Evolutionary conservation across 352 stramenopile genomes (phyloP).

Genomic region (Plasmopara halstedii): DNA sequence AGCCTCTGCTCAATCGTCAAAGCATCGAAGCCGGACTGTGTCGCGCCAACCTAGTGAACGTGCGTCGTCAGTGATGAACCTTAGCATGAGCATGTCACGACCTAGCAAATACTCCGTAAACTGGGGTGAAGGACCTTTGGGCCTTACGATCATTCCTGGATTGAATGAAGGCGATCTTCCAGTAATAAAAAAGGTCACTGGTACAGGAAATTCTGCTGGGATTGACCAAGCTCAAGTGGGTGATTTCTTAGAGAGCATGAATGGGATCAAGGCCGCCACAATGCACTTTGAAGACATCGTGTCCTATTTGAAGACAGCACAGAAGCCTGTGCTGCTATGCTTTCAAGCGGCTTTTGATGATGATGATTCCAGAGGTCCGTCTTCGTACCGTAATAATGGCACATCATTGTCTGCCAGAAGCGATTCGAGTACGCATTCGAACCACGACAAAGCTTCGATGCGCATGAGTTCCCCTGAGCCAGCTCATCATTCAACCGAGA

Average conservation of each 20-base stretch:
- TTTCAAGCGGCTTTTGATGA: constrained; percentile 50
- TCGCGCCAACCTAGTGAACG: constrained; percentile 21
- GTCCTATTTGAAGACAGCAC: constrained; percentile 68
- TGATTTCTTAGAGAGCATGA: constrained; percentile 79
- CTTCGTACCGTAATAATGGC: constrained; percentile 25
- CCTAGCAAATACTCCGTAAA: constrained; percentile 66
- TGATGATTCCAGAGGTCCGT: constrained; percentile 18
- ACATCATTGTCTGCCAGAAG: constrained; percentile 23
- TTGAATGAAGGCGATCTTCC: constrained; percentile 69
- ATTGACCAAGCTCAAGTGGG: constrained; percentile 80
- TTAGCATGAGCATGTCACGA: constrained; percentile 47
- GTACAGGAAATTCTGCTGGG: constrained; percentile 64
- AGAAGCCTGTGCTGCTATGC: constrained; percentile 65
- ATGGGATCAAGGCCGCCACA: constrained; percentile 47
- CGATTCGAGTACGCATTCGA: constrained; percentile 16
- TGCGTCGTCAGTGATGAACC: constrained; percentile 28
- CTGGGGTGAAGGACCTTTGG: constrained; percentile 73
- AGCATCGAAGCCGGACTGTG: constrained; percentile 17
- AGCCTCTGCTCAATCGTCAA: constrained; percentile 4
- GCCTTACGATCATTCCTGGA: constrained; percentile 80
- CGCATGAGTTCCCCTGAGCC: constrained; percentile 14
- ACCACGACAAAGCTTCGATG: constrained; percentile 20
- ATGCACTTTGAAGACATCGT: constrained; percentile 84
- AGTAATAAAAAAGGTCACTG: constrained; percentile 85
- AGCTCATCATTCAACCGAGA: constrained; percentile 13